Percentiles rank a stretch among this genome's conserved stretches.
phyloP scores from a whole-genome alignment of 2,329 filamentous ascomycete species.

The Pseudopithomyces chartarum region DNA sequence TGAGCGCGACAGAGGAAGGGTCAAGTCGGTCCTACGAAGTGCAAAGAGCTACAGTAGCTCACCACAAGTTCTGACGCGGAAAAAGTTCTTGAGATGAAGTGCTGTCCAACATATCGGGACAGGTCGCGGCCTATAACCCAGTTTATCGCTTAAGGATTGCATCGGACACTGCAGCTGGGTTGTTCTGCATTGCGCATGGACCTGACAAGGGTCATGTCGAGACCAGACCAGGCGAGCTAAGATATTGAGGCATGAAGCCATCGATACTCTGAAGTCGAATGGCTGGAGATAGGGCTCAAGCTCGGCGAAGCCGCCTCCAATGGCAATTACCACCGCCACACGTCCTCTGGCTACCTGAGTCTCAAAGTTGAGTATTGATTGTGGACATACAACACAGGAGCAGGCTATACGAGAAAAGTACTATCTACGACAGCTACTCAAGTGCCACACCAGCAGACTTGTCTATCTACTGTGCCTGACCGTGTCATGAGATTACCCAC shows the following conservation, averaged over 20 bases:
- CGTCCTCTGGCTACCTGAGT: too few relatives aligned
- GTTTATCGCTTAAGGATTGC: constrained; percentile 11
- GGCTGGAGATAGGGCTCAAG: constrained; percentile 5
- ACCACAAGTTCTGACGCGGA: constrained; percentile 11
- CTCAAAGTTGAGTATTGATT: too few relatives aligned
- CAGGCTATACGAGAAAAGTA: too few relatives aligned
- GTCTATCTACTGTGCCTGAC: too few relatives aligned
- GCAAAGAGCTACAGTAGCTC: background rate
- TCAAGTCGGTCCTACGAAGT: constrained; percentile 5
- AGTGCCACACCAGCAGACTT: too few relatives aligned
- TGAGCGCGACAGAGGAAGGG: background rate
- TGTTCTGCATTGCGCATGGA: constrained; percentile 11
- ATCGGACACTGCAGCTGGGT: constrained; percentile 7
- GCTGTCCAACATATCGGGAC: constrained; percentile 18
- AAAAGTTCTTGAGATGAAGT: constrained; percentile 13
- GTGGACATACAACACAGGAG: too few relatives aligned
- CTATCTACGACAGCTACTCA: too few relatives aligned
- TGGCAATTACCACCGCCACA: background rate
- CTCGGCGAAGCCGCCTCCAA: background rate
- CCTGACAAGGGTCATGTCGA: constrained; percentile 14
- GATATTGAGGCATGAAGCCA: constrained; percentile 11
- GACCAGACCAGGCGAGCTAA: constrained; percentile 6
- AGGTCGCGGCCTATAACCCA: constrained; percentile 17
- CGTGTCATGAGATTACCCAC: too few relatives aligned
- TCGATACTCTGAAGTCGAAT: constrained; percentile 4